A percentile compares a stretch with the other conserved stretches of the same genome.
Conservation (phyloP, 2,329 filamentous ascomycete species). For the Phialocephala sp. region DNA sequence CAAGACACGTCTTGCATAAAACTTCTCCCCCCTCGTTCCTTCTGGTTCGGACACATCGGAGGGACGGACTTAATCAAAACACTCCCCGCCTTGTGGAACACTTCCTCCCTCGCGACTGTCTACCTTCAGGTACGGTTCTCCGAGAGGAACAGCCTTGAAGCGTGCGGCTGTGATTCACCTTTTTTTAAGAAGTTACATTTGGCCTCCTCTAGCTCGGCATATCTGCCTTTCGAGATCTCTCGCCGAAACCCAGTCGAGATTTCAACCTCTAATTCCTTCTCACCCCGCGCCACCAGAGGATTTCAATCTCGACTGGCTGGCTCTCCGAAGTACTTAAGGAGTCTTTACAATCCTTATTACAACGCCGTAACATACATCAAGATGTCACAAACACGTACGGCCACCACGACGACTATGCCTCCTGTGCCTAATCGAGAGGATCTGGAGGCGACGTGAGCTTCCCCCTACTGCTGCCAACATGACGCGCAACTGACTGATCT, state of each 20-base stretch:
- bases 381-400: constrained; percentile 19
- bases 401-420: constrained; percentile 52
- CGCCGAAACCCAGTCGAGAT: neutral
- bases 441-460: constrained; percentile 64
- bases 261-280: neutral
- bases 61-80: neutral
- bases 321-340: neutral
- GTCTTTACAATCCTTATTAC: neutral
- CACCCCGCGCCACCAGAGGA: constrained; percentile 11
- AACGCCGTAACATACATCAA: neutral
- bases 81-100: constrained; percentile 7
- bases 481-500: constrained; percentile 23
- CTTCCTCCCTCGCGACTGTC: neutral
- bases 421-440: constrained; percentile 66
- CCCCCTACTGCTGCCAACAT: neutral
- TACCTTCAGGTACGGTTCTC: neutral
- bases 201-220: neutral
- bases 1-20: constrained; percentile 9
- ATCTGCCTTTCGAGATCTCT: constrained; percentile 5
- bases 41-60: neutral
- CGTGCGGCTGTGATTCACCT: constrained; percentile 8
- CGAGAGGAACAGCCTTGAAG: constrained; percentile 2
- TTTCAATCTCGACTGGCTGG: neutral
- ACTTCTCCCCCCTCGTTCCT: constrained; percentile 1
- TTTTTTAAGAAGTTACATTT: neutral